Evolutionary conservation across 2,329 filamentous ascomycete genomes (phyloP).

Genomic region (Exophiala sideris): DNA sequence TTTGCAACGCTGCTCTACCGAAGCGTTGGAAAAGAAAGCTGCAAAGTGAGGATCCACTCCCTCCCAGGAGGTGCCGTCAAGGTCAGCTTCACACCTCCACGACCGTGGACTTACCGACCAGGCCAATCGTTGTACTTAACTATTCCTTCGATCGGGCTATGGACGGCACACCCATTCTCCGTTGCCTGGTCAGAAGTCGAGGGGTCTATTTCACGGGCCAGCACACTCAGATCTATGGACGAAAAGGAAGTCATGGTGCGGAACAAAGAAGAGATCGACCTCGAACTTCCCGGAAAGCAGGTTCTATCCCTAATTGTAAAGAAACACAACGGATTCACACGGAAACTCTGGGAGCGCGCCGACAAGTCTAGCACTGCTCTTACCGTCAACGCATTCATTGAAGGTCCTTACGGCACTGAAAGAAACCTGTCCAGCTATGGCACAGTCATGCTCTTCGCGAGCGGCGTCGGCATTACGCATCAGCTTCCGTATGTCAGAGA

Average conservation of each 20-base stretch:
- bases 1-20: constrained; percentile 61
- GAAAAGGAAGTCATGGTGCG: constrained; percentile 33
- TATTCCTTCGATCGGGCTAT: constrained; percentile 62
- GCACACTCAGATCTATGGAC: constrained; percentile 15
- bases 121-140: constrained; percentile 75
- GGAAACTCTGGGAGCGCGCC: constrained; percentile 71
- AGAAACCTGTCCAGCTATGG: constrained; percentile 89
- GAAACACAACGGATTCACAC: constrained; percentile 83
- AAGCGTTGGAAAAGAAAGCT: constrained; percentile 59
- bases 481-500: constrained; percentile 85
- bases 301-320: constrained; percentile 80
- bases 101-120: constrained; percentile 62
- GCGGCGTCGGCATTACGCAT: constrained; percentile 92
- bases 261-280: constrained; percentile 50
- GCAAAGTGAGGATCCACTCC: constrained; percentile 63
- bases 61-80: constrained; percentile 68
- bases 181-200: constrained; percentile 68
- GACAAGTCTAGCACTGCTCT: constrained; percentile 52
- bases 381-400: constrained; percentile 69
- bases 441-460: constrained; percentile 84
- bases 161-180: constrained; percentile 76
- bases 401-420: constrained; percentile 84
- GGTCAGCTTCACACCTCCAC: constrained; percentile 67
- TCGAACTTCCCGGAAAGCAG: constrained; percentile 49
- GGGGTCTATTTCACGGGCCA: constrained; percentile 36